Conservation (phyloP, 495 filamentous ascomycete genomes). For the Tuber microsphaerosporum region DNA sequence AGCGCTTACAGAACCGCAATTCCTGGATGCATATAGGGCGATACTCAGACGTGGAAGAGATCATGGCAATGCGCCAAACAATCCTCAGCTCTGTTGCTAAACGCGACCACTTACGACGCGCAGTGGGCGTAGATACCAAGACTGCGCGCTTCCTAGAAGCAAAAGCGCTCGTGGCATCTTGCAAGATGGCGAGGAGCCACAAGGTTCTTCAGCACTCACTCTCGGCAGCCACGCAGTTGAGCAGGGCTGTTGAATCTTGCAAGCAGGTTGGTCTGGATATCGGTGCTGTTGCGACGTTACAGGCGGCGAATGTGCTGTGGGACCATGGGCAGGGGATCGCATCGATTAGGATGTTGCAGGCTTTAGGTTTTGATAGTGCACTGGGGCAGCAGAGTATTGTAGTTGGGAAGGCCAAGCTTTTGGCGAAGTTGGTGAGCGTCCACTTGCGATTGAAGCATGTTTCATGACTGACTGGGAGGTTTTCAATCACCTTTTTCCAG, state of each 20-base stretch:
- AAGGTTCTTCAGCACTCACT: conserved; percentile 77
- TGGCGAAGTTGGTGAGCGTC: conserved; percentile 69
- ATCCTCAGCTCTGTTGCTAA: conserved; percentile 73
- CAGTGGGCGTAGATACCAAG: conserved; percentile 51
- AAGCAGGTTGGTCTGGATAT: conserved; percentile 63
- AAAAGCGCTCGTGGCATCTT: conserved; percentile 62
- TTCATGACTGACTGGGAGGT: neutral
- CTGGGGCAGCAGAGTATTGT: conserved; percentile 63
- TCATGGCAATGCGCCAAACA: conserved; percentile 73
- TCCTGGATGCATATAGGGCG: conserved; percentile 71
- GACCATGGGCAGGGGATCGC: conserved; percentile 86
- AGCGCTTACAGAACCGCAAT: conserved; percentile 57
- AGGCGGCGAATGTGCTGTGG: conserved; percentile 86
- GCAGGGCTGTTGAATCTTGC: conserved; percentile 61
- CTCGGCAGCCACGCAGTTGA: conserved; percentile 71
- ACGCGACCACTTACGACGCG: conserved; percentile 54
- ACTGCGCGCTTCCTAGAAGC: conserved; percentile 67
- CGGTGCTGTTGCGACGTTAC: conserved; percentile 63
- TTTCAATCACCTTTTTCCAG: conserved; percentile 41
- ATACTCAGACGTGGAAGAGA: conserved; percentile 73
- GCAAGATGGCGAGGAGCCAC: conserved; percentile 67
- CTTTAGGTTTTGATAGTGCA: conserved; percentile 56
- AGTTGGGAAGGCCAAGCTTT: conserved; percentile 68
- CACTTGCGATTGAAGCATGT: neutral
- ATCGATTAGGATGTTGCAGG: conserved; percentile 80